Percentiles rank a stretch among this genome's conserved stretches.
These are phyloP conservation scores for Pichia sp. DNA, from an alignment of 1,139 yeast genomes.

Conservation along the genomic window DNA sequence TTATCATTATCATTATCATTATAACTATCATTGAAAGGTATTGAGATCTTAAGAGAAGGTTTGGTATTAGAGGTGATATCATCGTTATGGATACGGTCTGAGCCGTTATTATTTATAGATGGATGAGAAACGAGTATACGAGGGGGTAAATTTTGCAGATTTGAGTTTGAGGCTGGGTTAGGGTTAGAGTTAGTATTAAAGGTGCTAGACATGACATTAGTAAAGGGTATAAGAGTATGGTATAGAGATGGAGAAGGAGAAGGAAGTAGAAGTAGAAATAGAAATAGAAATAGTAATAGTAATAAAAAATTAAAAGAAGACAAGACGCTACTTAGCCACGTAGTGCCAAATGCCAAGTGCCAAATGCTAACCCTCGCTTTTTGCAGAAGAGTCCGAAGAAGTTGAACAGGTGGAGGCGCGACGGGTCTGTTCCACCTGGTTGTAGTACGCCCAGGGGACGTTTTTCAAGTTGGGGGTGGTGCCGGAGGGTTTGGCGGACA, in stretches of 20 bases:
- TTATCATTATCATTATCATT: too few species aligned
- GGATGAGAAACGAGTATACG: constrained; percentile 2
- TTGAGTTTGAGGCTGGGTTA: too few species aligned
- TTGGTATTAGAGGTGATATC: neutral
- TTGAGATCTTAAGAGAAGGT: neutral
- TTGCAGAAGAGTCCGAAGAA: neutral
- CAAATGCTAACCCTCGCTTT: too few species aligned
- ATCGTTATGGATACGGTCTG: neutral
- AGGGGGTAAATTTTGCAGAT: neutral
- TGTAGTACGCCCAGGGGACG: neutral
- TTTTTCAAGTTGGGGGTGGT: neutral
- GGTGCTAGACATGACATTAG: neutral
- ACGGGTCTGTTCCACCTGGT: neutral
- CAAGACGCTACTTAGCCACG: too few species aligned
- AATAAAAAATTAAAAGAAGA: too few species aligned
- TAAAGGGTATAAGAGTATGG: neutral
- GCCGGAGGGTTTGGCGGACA: neutral
- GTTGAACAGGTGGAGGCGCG: neutral
- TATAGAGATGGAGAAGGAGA: neutral
- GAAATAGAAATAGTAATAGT: neutral
- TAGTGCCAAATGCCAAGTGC: too few species aligned
- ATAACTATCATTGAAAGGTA: neutral
- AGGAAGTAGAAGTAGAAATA: neutral
- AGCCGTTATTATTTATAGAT: neutral
- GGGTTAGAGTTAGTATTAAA: neutral